Evolutionary conservation across 1,284 basidiomycete species (phyloP), one percentile per base, ranked within the genome.

Genomic region (Leccinum insolens): DNA sequence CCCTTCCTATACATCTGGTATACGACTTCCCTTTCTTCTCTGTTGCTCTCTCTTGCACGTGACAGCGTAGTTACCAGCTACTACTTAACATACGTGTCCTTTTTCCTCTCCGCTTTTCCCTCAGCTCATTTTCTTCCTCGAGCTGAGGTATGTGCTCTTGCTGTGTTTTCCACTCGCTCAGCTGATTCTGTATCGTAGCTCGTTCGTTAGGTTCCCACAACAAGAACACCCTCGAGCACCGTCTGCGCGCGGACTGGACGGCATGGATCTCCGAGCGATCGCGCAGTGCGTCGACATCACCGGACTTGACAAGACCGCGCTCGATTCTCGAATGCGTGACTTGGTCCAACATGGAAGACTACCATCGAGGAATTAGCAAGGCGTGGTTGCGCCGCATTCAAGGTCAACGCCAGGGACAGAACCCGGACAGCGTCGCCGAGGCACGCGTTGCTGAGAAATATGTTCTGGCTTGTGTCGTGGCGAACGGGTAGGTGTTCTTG

Each of bases 291-390:
- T 55, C 14, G 49, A 62, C 39, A 8, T n/a, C 69, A 62, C 17
- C 65, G 67, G 49, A 64, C 37, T 5, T 41, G 6, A 57, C 39
- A 59, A 12, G 12, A 20, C 52, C 34, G n/a, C 25, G 39, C 25
- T 67, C 66, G 41, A 67, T 77, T 3, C 75, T 87, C 1, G 78
- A 81, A 11, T 75, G 74, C 61, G 74, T 89, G 49, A 83, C 81
- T 60, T 91, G 89, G 88, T 81, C 86, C 4, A 88, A 91, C 73
- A 81, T 83, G 22, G 91, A 90, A 76, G 91, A 93, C 69, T 93
- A 89, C 71, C 76, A 84, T n/a, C 77, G 76, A 15, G 91, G 91
- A 0, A 86, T 92, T 52, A 90, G 90, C 72, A 86, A 82, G 69
- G 74, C 84, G 12, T 93, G 90, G 90, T 73, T 89, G 37, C 77